phyloP scores from a whole-genome alignment of 139 green algal species.

The Micromonas commoda region DNA sequence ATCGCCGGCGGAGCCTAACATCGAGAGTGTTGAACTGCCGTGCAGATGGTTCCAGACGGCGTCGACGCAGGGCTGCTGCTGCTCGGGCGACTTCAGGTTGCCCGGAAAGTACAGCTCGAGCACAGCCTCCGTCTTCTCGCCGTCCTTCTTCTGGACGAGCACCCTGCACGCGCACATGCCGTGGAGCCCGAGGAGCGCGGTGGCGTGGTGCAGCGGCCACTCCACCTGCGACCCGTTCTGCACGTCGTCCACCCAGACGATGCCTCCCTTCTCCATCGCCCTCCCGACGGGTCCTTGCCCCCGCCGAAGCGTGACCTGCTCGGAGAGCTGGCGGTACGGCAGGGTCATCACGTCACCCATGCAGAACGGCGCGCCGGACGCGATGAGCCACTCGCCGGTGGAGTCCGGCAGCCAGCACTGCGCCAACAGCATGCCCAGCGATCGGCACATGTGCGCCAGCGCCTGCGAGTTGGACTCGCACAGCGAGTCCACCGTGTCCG shows the following conservation, averaged over 20 bases:
- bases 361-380: neutral
- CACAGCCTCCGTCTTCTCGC: neutral
- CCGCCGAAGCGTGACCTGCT: neutral
- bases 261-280: neutral
- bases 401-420: slow-evolving; percentile 15
- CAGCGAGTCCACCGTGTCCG: neutral
- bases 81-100: neutral
- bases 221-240: neutral
- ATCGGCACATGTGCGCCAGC: neutral
- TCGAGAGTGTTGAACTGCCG: too few relatives aligned
- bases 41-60: neutral
- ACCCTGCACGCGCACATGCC: slow-evolving; percentile 4
- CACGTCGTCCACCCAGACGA: slow-evolving; percentile 18
- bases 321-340: neutral
- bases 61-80: neutral
- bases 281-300: neutral
- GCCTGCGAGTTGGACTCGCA: neutral
- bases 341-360: neutral
- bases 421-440: neutral
- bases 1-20: too few relatives aligned
- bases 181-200: neutral
- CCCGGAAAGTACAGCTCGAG: neutral
- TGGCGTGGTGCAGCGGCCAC: neutral
- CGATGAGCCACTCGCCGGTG: neutral
- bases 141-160: neutral